Percentiles rank a stretch among this genome's conserved stretches.
Evolutionary conservation across 2,329 filamentous ascomycete genomes (phyloP).

Genomic region (Cordyceps cicadae): DNA sequence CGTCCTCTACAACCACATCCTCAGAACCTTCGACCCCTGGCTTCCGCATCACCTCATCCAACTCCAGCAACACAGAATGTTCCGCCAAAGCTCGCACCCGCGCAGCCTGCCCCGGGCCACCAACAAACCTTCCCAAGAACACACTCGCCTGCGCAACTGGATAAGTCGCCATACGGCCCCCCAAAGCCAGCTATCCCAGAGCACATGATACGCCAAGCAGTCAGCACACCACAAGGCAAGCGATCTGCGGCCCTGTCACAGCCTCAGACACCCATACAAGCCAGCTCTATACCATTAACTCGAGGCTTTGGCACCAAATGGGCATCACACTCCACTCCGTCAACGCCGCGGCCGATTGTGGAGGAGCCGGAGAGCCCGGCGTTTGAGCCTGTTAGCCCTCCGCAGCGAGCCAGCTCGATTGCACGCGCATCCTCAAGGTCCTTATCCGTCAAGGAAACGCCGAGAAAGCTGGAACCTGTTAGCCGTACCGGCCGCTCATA

Average conservation of each 20-base stretch:
- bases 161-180: constrained; percentile 27
- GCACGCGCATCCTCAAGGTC: constrained; percentile 24
- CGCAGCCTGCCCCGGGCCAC: constrained; percentile 18
- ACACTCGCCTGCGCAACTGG: constrained; percentile 19
- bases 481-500: constrained; percentile 26
- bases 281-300: constrained; percentile 21
- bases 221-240: constrained; percentile 26
- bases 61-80: constrained; percentile 18
- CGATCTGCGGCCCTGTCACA: constrained; percentile 22
- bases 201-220: constrained; percentile 32
- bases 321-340: constrained; percentile 48
- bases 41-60: constrained; percentile 23
- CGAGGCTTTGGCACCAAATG: constrained; percentile 48
- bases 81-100: constrained; percentile 23
- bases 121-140: constrained; percentile 19
- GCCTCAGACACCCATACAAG: constrained; percentile 29
- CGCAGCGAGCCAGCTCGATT: constrained; percentile 31
- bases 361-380: constrained; percentile 42
- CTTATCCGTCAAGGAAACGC: constrained; percentile 12
- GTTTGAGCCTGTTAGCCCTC: constrained; percentile 52
- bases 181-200: constrained; percentile 32
- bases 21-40: constrained; percentile 22
- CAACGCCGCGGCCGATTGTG: constrained; percentile 40
- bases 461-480: constrained; percentile 14
- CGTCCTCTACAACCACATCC: constrained; percentile 15